Percentiles rank a stretch among this genome's conserved stretches.
These are phyloP conservation scores for Acer campestre DNA, from an alignment of 345 rosid species.

Conservation along the genomic window DNA sequence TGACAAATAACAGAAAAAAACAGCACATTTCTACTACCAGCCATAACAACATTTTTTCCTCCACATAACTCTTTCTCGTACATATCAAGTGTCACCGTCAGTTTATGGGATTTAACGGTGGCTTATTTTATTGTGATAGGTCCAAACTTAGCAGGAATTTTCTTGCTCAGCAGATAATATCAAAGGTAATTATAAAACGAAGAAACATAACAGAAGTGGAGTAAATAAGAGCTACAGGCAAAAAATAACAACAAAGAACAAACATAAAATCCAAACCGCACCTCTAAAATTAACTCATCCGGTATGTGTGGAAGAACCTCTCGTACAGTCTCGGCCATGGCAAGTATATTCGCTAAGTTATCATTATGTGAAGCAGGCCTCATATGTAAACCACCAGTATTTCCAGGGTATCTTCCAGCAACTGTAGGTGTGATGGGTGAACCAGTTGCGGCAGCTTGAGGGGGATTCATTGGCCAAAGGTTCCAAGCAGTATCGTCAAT, in stretches of 20 bases:
- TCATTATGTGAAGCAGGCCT: constrained; percentile 65
- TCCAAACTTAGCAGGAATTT: background rate
- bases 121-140: background rate
- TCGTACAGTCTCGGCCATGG: constrained; percentile 93
- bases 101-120: background rate
- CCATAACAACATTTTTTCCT: background rate
- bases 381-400: constrained; percentile 59
- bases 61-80: background rate
- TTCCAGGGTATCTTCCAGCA: constrained; percentile 52
- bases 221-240: background rate
- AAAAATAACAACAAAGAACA: background rate
- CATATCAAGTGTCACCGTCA: background rate
- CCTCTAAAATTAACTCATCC: constrained; percentile 90
- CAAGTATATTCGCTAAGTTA: constrained; percentile 69
- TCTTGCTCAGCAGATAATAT: background rate
- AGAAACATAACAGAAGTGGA: background rate
- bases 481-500: constrained; percentile 89
- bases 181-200: background rate
- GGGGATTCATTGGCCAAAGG: constrained; percentile 78
- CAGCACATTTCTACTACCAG: background rate
- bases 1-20: background rate
- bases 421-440: constrained; percentile 47
- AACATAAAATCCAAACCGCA: constrained; percentile 26
- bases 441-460: constrained; percentile 73
- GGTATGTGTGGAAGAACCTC: constrained; percentile 97